Evolutionary conservation across 495 filamentous ascomycete genomes (phyloP).

Genomic region (Tuber magnatum): DNA sequence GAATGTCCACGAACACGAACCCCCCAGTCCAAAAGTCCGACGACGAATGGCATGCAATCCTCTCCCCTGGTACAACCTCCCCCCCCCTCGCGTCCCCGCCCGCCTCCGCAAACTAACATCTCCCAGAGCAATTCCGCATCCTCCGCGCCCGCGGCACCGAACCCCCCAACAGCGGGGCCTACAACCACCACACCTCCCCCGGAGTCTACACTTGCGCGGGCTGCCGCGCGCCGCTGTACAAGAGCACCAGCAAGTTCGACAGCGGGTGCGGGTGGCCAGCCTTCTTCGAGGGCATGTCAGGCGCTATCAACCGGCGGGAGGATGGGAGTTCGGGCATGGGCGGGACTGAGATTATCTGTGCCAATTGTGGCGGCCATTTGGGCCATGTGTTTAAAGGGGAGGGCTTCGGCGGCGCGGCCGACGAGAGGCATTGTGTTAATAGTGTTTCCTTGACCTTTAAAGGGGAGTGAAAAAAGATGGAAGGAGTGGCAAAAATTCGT

Average conservation of each 20-base stretch:
- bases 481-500: neutral
- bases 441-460: conserved; percentile 81
- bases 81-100: neutral
- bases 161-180: conserved; percentile 66
- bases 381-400: conserved; percentile 98
- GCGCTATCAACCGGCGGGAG: conserved; percentile 71
- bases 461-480: conserved; percentile 45
- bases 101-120: conserved; percentile 12
- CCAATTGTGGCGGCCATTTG: conserved; percentile 88
- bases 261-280: conserved; percentile 97
- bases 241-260: conserved; percentile 84
- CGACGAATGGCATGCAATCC: conserved; percentile 79
- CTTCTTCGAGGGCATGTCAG: conserved; percentile 88
- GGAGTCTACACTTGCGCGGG: conserved; percentile 81
- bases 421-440: conserved; percentile 97
- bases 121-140: conserved; percentile 82
- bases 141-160: conserved; percentile 90
- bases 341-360: conserved; percentile 86
- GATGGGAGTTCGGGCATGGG: conserved; percentile 74
- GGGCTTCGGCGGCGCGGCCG: conserved; percentile 78
- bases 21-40: conserved; percentile 72
- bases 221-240: conserved; percentile 83
- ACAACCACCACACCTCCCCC: conserved; percentile 69
- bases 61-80: conserved; percentile 59
- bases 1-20: conserved; percentile 49